These are phyloP conservation scores for Rehmannia glutinosa DNA, from an alignment of 257 asterid species.

Conservation along the genomic window DNA sequence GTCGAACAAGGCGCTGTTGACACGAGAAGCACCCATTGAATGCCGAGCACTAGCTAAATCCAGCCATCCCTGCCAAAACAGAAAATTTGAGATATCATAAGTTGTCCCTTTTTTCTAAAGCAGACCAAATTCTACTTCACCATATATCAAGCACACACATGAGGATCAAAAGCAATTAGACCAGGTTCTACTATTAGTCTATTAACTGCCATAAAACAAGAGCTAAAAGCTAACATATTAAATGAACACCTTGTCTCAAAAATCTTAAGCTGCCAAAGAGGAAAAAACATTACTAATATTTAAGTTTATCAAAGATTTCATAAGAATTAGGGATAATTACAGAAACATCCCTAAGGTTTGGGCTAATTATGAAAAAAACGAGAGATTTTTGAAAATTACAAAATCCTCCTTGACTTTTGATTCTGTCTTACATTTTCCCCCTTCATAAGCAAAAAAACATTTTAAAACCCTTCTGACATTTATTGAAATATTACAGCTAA, in stretches of 20 bases:
- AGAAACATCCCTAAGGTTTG: too few species aligned
- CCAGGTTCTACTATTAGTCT: not conserved
- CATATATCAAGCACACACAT: slow-evolving; percentile 2
- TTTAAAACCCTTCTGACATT: too few species aligned
- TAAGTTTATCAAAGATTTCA: not conserved
- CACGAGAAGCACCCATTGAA: slow-evolving; percentile 86
- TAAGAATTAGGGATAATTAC: too few species aligned
- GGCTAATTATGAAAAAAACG: too few species aligned
- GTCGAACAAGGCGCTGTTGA: slow-evolving; percentile 60
- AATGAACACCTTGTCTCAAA: not conserved
- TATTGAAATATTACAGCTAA: too few species aligned
- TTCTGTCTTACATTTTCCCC: too few species aligned
- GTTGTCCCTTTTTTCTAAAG: not conserved
- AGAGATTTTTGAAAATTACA: too few species aligned
- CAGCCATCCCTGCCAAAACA: slow-evolving; percentile 70
- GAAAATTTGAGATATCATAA: not conserved
- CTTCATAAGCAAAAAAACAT: too few species aligned
- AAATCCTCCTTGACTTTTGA: too few species aligned
- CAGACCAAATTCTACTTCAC: not conserved
- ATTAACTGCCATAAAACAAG: not conserved
- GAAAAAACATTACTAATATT: not conserved
- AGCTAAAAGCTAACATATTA: not conserved
- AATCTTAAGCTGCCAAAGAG: not conserved
- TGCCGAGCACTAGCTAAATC: slow-evolving; percentile 88
- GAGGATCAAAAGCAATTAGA: not conserved